Evolutionary conservation across 495 filamentous ascomycete genomes (phyloP).

Genomic region (Hypoxylon subgilvum): DNA sequence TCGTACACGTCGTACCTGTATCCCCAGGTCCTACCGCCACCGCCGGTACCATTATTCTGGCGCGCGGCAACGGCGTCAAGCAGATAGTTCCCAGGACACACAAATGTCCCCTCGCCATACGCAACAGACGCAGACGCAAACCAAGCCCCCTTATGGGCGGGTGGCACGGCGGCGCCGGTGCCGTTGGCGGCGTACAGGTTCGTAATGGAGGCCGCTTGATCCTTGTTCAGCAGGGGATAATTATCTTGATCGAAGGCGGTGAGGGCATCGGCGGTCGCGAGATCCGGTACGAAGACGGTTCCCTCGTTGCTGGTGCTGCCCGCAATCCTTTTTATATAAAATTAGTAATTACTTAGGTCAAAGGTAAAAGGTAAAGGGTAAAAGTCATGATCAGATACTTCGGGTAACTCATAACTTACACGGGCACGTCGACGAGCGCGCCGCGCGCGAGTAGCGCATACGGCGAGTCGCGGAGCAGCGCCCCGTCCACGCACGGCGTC

Average conservation of each 20-base stretch:
- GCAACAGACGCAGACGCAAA: conserved; percentile 54
- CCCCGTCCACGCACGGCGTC: conserved; percentile 68
- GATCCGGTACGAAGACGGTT: conserved; percentile 55
- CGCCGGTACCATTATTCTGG: conserved; percentile 16
- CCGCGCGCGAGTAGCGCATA: conserved; percentile 39
- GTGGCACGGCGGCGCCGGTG: conserved; percentile 27
- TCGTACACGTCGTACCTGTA: conserved; percentile 44
- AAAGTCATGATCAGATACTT: conserved; percentile 51
- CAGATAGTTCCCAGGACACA: conserved; percentile 59
- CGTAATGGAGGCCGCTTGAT: conserved; percentile 54
- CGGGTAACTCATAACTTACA: too few species aligned
- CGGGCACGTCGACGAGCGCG: conserved; percentile 40
- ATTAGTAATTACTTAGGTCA: not conserved
- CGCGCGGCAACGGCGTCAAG: conserved; percentile 28
- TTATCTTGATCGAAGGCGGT: conserved; percentile 55
- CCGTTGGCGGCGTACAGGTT: conserved; percentile 34
- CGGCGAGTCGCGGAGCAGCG: conserved; percentile 54
- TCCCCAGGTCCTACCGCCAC: conserved; percentile 36
- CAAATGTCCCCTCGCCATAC: conserved; percentile 69
- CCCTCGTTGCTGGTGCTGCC: conserved; percentile 46
- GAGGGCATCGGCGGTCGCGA: conserved; percentile 53
- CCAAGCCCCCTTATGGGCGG: conserved; percentile 42
- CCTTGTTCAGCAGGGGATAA: conserved; percentile 50
- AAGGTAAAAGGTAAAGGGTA: too few species aligned
- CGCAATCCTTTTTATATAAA: not conserved